Conservation (phyloP, 2,329 filamentous ascomycete species). For the Colletotrichum salicis region DNA sequence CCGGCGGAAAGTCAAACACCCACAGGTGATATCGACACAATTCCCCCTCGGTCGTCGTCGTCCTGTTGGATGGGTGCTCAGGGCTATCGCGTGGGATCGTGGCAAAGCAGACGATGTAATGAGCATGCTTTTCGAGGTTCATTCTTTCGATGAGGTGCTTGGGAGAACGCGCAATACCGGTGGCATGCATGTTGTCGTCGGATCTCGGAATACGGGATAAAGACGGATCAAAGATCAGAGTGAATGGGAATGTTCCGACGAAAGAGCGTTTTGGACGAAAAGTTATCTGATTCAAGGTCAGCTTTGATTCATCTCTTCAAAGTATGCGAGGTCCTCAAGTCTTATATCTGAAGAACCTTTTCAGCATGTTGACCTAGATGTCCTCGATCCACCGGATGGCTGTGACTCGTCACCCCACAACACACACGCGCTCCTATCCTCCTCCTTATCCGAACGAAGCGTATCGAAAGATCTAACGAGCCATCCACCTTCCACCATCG, state of each 20-base stretch:
- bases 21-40: conserved; percentile 20
- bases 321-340: background rate
- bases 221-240: no score
- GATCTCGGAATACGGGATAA: background rate
- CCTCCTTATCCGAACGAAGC: background rate
- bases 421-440: no score
- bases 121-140: background rate
- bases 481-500: background rate
- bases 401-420: background rate
- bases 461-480: background rate
- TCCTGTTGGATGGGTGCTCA: background rate
- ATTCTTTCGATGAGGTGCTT: conserved; percentile 3
- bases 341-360: background rate
- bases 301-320: background rate
- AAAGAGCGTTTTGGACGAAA: background rate
- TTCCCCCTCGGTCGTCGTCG: background rate
- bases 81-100: background rate
- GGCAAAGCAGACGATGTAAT: conserved; percentile 18
- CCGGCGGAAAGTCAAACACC: conserved; percentile 16
- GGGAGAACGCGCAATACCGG: conserved; percentile 9
- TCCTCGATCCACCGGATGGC: background rate
- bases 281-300: background rate
- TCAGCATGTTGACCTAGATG: background rate
- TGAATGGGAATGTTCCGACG: background rate
- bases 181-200: conserved; percentile 20